Evolutionary conservation across 192 early-diverging fungal species (phyloP).

Genomic region (Rhizophlyctis rosea): DNA sequence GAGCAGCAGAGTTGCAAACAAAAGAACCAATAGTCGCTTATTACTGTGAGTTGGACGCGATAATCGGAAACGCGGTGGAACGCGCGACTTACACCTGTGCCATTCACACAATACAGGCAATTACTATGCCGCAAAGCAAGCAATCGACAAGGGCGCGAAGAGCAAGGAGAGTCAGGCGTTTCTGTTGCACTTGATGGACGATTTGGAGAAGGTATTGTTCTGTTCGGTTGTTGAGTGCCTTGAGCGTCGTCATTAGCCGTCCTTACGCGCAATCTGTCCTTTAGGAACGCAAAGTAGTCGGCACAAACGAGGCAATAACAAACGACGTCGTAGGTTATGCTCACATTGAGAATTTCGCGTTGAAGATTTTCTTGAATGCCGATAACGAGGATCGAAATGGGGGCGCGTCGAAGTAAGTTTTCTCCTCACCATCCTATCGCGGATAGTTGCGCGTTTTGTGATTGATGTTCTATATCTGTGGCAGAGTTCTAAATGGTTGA

Average conservation of each 20-base stretch:
- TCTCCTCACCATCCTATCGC: background rate
- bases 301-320: slow-evolving; percentile 63
- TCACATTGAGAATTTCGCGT: slow-evolving; percentile 86
- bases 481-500: background rate
- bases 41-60: slow-evolving; percentile 69
- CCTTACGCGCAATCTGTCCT: background rate
- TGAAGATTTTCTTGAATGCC: slow-evolving; percentile 83
- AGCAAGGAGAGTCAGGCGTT: slow-evolving; percentile 57
- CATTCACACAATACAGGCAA: no score
- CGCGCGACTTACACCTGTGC: no score
- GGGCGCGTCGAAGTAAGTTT: slow-evolving; percentile 69
- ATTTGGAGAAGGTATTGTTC: slow-evolving; percentile 71
- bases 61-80: no score
- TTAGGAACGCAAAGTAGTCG: slow-evolving; percentile 31
- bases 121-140: slow-evolving; percentile 81
- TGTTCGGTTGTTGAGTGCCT: background rate
- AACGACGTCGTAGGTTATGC: slow-evolving; percentile 74
- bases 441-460: background rate
- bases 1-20: slow-evolving; percentile 70
- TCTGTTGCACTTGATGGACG: slow-evolving; percentile 67
- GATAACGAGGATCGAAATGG: slow-evolving; percentile 90
- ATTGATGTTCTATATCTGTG: background rate
- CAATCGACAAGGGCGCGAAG: slow-evolving; percentile 58
- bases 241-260: background rate
- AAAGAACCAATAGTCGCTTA: slow-evolving; percentile 90